phyloP scores from a whole-genome alignment of 176 grass and related monocot species.

The Thinopyrum elongatum region DNA sequence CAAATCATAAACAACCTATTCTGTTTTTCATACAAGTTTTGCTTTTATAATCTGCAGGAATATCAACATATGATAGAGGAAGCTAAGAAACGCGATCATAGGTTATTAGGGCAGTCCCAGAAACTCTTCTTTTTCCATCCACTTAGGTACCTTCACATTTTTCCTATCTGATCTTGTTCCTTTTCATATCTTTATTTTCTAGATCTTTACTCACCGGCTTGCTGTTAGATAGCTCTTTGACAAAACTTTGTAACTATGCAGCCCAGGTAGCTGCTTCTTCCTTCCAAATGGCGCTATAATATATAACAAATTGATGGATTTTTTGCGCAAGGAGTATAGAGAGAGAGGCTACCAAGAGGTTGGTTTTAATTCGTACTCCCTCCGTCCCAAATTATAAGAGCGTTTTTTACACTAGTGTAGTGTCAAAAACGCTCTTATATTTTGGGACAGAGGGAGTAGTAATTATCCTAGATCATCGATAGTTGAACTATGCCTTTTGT shows the following conservation, averaged over 20 bases:
- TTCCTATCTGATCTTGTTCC: slow-evolving; percentile 21
- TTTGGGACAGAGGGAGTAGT: not conserved
- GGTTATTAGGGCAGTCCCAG: slow-evolving; percentile 73
- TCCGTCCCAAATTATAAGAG: too few relatives aligned
- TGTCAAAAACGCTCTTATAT: too few relatives aligned
- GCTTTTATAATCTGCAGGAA: slow-evolving; percentile 57
- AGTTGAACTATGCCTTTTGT: not conserved
- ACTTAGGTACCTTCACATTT: slow-evolving; percentile 61
- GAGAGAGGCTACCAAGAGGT: slow-evolving; percentile 97
- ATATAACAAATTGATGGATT: slow-evolving; percentile 98
- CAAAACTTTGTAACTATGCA: slow-evolving; percentile 41
- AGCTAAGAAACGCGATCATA: slow-evolving; percentile 98
- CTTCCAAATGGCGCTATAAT: slow-evolving; percentile 90
- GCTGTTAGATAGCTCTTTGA: not conserved
- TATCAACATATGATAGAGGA: slow-evolving; percentile 83
- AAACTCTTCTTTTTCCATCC: slow-evolving; percentile 99
- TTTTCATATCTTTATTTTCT: not conserved
- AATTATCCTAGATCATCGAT: not conserved
- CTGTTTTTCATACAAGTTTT: not conserved
- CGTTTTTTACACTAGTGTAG: too few relatives aligned
- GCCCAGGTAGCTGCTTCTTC: slow-evolving; percentile 98
- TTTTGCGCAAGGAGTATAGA: slow-evolving; percentile 69
- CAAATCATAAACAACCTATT: not conserved
- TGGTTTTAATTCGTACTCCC: slow-evolving; percentile 21
- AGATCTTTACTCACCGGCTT: not conserved